phyloP scores from a whole-genome alignment of 1,284 basidiomycete genomes.

The Stygiomarasmius scandens region DNA sequence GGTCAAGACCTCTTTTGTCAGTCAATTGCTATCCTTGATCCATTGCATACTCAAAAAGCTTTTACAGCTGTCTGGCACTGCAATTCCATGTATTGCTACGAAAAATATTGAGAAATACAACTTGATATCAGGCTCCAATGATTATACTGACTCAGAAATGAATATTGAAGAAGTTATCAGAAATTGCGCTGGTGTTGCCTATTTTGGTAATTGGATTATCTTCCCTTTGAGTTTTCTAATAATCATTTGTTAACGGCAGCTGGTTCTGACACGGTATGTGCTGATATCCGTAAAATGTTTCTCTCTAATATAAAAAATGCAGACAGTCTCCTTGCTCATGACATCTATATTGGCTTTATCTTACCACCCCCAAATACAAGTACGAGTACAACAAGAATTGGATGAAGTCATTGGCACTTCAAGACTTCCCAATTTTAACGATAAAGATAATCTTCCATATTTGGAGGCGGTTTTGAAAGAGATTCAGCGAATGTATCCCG shows the following conservation, averaged over 20 bases:
- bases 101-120: constrained; percentile 15
- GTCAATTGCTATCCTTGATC: not conserved
- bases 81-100: constrained; percentile 23
- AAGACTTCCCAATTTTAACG: constrained; percentile 62
- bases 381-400: constrained; percentile 32
- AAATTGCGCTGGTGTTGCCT: constrained; percentile 23
- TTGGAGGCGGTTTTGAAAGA: constrained; percentile 73
- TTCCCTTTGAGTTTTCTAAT: constrained; percentile 1
- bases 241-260: constrained; percentile 15
- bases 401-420: constrained; percentile 35
- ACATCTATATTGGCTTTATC: constrained; percentile 32
- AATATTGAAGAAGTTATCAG: constrained; percentile 21
- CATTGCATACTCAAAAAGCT: too few species aligned
- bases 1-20: not conserved
- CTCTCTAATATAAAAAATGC: too few species aligned
- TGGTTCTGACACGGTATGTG: constrained; percentile 34
- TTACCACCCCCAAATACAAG: constrained; percentile 31
- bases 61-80: constrained; percentile 10
- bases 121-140: not conserved
- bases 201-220: constrained; percentile 15
- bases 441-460: constrained; percentile 60
- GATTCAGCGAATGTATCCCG: constrained; percentile 61
- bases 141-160: not conserved
- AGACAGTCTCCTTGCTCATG: constrained; percentile 26
- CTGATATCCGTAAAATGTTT: not conserved